Percentiles rank a stretch among this genome's conserved stretches.
Conservation (phyloP, 306 rosid genomes). For the Lablab purpureus region DNA sequence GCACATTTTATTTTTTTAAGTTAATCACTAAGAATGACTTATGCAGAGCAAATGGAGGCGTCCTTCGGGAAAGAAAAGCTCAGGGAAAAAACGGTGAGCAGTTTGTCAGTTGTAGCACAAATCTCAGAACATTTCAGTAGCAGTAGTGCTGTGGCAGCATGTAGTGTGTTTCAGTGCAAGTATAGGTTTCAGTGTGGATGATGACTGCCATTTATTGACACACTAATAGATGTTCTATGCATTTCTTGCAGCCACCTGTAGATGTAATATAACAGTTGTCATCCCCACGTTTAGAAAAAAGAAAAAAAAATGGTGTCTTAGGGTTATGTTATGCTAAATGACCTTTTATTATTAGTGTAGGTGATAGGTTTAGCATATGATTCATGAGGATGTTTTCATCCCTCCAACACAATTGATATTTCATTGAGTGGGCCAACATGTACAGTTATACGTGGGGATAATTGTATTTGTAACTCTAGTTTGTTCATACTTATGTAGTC, state of each 20-base stretch:
- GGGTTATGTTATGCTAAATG: conserved; percentile 52
- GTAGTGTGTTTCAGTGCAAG: conserved; percentile 38
- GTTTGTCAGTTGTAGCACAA: conserved; percentile 42
- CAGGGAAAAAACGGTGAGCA: conserved; percentile 52
- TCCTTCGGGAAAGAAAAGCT: conserved; percentile 66
- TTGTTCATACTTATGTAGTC: conserved; percentile 51
- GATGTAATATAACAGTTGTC: conserved; percentile 61
- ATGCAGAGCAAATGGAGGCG: conserved; percentile 87
- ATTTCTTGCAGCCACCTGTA: conserved; percentile 53
- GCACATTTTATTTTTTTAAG: conserved; percentile 11
- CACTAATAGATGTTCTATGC: conserved; percentile 48
- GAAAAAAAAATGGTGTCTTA: conserved; percentile 45
- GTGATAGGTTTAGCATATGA: conserved; percentile 63
- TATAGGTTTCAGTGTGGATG: conserved; percentile 44
- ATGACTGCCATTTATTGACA: conserved; percentile 51
- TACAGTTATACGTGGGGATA: conserved; percentile 78
- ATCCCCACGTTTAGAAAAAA: conserved; percentile 55
- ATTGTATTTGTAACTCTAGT: conserved; percentile 53
- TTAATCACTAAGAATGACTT: conserved; percentile 26
- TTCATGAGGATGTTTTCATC: conserved; percentile 59
- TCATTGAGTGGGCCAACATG: conserved; percentile 57
- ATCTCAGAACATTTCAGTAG: conserved; percentile 26
- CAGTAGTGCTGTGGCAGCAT: conserved; percentile 46
- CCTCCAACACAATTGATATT: conserved; percentile 50
- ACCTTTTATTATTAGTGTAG: conserved; percentile 57